These are phyloP conservation scores for Globisporangium paddicum DNA, from an alignment of 352 stramenopile genomes.

Conservation along the genomic window DNA sequence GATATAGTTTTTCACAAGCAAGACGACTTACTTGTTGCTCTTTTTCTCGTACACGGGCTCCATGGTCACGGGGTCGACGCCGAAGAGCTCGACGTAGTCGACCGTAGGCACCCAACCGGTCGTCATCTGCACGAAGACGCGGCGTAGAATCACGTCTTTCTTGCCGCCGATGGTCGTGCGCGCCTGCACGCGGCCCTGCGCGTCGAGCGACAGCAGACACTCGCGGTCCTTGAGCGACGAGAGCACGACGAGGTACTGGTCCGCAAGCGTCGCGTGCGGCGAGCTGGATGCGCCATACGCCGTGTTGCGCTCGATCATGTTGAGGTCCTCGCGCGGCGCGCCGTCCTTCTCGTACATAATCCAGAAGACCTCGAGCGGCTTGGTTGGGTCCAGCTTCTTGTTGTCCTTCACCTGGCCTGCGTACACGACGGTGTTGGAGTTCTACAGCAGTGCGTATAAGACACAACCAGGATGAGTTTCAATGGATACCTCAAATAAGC, in stretches of 20 bases:
- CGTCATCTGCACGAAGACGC: slow-evolving; percentile 83
- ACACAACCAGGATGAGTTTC: neutral
- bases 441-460: slow-evolving; percentile 25
- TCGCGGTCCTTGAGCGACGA: slow-evolving; percentile 72
- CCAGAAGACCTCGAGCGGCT: slow-evolving; percentile 77
- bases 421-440: slow-evolving; percentile 86
- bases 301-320: slow-evolving; percentile 83
- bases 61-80: slow-evolving; percentile 53
- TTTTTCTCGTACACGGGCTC: slow-evolving; percentile 83
- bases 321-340: slow-evolving; percentile 68
- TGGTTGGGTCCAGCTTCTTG: slow-evolving; percentile 45
- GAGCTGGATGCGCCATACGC: slow-evolving; percentile 63
- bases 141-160: slow-evolving; percentile 57
- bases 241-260: slow-evolving; percentile 41
- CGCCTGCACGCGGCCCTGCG: slow-evolving; percentile 49
- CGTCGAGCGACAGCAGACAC: slow-evolving; percentile 51
- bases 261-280: slow-evolving; percentile 26
- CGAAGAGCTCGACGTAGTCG: slow-evolving; percentile 82
- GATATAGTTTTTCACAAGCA: neutral
- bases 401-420: slow-evolving; percentile 31
- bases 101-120: slow-evolving; percentile 80
- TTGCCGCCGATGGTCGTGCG: slow-evolving; percentile 67
- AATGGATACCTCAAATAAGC: neutral
- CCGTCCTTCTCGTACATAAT: slow-evolving; percentile 85
- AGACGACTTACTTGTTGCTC: slow-evolving; percentile 53